Conservation (phyloP, 257 asterid genomes). For the Fraxinus anomala region DNA sequence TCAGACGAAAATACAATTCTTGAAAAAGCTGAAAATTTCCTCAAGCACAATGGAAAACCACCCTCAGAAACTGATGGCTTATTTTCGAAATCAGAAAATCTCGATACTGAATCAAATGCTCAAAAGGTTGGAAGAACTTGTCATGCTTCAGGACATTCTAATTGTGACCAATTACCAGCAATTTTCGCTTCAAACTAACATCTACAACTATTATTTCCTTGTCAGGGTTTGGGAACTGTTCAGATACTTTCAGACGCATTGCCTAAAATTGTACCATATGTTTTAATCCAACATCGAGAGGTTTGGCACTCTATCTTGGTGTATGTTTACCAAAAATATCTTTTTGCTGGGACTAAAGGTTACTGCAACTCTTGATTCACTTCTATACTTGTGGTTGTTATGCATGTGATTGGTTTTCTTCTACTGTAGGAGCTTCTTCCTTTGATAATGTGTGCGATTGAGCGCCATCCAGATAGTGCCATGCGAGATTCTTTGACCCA, state of each 20-base stretch:
- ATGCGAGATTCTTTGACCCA: slow-evolving; percentile 98
- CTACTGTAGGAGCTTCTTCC: slow-evolving; percentile 90
- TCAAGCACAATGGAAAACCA: slow-evolving; percentile 41
- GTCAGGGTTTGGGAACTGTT: slow-evolving; percentile 84
- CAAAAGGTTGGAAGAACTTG: slow-evolving; percentile 59
- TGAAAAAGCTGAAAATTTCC: slow-evolving; percentile 37
- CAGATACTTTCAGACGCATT: slow-evolving; percentile 91
- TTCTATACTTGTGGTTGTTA: slow-evolving; percentile 24
- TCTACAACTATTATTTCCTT: slow-evolving; percentile 22
- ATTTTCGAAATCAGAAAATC: slow-evolving; percentile 42
- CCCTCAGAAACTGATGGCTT: slow-evolving; percentile 45
- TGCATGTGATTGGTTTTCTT: slow-evolving; percentile 26
- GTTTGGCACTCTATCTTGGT: slow-evolving; percentile 43
- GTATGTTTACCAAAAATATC: slow-evolving; percentile 21
- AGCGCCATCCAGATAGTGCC: slow-evolving; percentile 88
- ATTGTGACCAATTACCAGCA: slow-evolving; percentile 17
- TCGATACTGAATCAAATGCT: slow-evolving; percentile 52
- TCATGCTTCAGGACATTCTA: slow-evolving; percentile 27
- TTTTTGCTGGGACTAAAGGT: slow-evolving; percentile 24
- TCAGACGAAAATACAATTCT: slow-evolving; percentile 37
- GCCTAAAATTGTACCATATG: slow-evolving; percentile 91
- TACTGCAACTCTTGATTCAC: slow-evolving; percentile 10
- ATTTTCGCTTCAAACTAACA: slow-evolving; percentile 26
- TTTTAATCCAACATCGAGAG: slow-evolving; percentile 94
- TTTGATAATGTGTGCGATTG: slow-evolving; percentile 96